Evolutionary conservation across 2,329 filamentous ascomycete genomes (phyloP).

Genomic region (Epichloe gansuensis): DNA sequence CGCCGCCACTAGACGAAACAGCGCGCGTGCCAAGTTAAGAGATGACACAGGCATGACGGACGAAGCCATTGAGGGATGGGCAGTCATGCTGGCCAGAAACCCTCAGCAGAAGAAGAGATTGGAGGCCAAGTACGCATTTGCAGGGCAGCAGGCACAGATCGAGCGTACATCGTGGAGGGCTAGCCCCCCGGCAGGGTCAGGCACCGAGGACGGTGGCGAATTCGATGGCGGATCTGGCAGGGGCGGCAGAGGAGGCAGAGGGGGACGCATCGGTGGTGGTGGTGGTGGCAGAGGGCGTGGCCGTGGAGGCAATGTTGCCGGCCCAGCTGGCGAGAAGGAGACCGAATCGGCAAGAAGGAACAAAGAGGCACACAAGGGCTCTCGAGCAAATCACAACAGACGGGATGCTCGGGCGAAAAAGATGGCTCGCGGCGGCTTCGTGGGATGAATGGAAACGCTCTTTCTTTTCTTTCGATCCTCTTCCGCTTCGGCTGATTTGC

Average conservation of each 20-base stretch:
- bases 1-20: constrained; percentile 52
- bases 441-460: constrained; percentile 15
- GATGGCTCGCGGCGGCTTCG: constrained; percentile 41
- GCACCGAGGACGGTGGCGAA: constrained; percentile 44
- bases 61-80: constrained; percentile 91
- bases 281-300: constrained; percentile 20
- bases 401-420: constrained; percentile 56
- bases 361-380: constrained; percentile 75
- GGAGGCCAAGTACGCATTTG: constrained; percentile 57
- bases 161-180: constrained; percentile 52
- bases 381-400: constrained; percentile 75
- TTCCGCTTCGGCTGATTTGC: constrained; percentile 10
- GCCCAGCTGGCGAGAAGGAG: constrained; percentile 53
- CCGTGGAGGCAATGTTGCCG: constrained; percentile 48
- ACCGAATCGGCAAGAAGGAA: constrained; percentile 57
- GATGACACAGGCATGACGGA: constrained; percentile 80
- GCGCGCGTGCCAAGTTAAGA: constrained; percentile 50
- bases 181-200: constrained; percentile 35
- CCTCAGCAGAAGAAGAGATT: constrained; percentile 54
- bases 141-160: constrained; percentile 52
- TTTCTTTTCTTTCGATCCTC: constrained; percentile 7
- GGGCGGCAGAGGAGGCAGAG: constrained; percentile 27
- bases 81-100: constrained; percentile 67
- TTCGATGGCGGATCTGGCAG: constrained; percentile 27
- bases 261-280: constrained; percentile 15